Conservation (phyloP, 225 moss, liverwort and hornwort species). For the Polytrichum commune region DNA sequence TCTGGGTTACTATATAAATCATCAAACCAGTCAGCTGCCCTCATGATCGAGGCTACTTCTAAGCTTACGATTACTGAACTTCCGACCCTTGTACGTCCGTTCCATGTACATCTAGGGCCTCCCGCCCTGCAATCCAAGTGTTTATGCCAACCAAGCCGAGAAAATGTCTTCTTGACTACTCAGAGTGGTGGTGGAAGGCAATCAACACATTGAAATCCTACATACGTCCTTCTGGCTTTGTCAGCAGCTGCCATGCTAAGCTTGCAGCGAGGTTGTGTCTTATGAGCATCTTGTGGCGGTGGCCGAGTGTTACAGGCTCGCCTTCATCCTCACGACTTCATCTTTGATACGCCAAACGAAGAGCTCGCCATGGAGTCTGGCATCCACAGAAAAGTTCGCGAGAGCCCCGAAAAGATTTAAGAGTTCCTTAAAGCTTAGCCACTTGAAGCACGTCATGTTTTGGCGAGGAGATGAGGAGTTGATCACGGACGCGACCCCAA, state of each 20-base stretch:
- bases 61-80: background rate
- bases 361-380: background rate
- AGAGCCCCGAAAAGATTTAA: background rate
- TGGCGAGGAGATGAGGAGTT: background rate
- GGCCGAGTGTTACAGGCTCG: rapidly evolving
- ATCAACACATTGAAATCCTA: background rate
- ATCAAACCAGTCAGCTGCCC: no score
- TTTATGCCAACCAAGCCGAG: background rate
- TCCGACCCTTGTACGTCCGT: conserved; percentile 12
- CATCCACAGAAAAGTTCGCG: background rate
- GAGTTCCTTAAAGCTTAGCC: background rate
- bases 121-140: background rate
- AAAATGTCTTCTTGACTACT: background rate
- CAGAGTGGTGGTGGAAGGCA: background rate
- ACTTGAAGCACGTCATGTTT: background rate
- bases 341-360: background rate
- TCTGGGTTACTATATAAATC: no score
- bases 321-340: background rate
- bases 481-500: background rate
- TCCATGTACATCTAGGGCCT: conserved; percentile 16
- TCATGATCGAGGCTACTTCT: no score
- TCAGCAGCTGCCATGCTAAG: no score
- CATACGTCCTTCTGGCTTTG: background rate
- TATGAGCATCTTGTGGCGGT: background rate
- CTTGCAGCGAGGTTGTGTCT: background rate